Base-by-base conservation (phyloP, 83 land plant species). In the Diphasiastrum complanatum region DNA sequence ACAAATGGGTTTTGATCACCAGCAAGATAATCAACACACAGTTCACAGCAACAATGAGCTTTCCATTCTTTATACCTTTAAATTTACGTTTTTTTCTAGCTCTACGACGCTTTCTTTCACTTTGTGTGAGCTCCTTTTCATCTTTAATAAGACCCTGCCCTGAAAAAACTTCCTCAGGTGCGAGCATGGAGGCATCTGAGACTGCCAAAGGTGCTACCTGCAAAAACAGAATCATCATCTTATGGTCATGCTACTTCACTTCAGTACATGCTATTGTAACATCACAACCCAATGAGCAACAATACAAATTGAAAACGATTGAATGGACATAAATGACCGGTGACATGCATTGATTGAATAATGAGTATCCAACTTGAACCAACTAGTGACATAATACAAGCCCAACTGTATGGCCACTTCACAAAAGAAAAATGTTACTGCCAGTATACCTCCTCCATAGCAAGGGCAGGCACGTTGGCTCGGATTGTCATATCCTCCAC, bases 361-460 rank as follows among this genome's bases (percentile, higher is more conserved):
- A 23, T 36, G 20, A 25, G 27, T 28, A 50, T 27, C 11, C n/a
- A 33, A 5, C 31, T 12, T 47, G 50, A 10, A 30, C 3, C 28
- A 19, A 20, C 26, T 61, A 31, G 25, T 0, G 38, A 53, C 31
- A 24, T 34, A 55, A 25, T 14, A 29, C 27, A 33, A 52, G 48
- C 32, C 18, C 38, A 53, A 48, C 18, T 62, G 14, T 2, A 38
- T 33, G n/a, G 47, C 0, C 29, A 27, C 37, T 33, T 3, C 19
- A 32, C 18, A 51, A 16, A 18, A 27, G 49, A 2, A 24, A n/a
- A 30, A 22, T 47, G 38, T 1, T 16, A 23, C 4, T 33, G 8
- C 0, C 50, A 58, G n/a, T n/a, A n/a, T 68, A 89, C 99, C 99
- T 89, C 99, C 82, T 95, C 99, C 97, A 95, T 95, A 10, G 93